phyloP scores from a whole-genome alignment of 1,284 basidiomycete genomes.

The Moesziomyces globuligerus region DNA sequence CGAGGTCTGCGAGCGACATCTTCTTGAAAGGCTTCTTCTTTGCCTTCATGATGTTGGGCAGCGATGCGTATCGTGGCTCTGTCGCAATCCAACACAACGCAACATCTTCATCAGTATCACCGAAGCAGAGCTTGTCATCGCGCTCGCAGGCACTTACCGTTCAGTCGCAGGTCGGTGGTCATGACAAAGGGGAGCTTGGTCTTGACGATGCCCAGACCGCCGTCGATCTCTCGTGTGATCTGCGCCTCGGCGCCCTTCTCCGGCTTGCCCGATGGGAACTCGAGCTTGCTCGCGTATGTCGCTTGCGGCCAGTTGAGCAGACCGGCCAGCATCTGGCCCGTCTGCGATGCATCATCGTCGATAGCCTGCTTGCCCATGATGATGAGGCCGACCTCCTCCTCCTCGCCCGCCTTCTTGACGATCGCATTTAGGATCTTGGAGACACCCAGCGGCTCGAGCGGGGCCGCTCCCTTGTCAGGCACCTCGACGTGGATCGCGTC shows the following conservation, averaged over 20 bases:
- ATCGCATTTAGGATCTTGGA: constrained; percentile 84
- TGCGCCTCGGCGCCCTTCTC: constrained; percentile 76
- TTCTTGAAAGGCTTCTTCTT: constrained; percentile 98
- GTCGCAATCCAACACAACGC: background rate
- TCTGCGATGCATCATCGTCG: constrained; percentile 96
- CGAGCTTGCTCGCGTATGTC: constrained; percentile 91
- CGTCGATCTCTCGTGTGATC: constrained; percentile 93
- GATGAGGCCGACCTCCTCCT: constrained; percentile 79
- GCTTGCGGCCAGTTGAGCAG: constrained; percentile 92
- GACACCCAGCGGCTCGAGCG: constrained; percentile 85
- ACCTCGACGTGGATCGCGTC: constrained; percentile 88
- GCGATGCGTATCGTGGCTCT: constrained; percentile 66
- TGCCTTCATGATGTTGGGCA: constrained; percentile 73
- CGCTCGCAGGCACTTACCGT: constrained; percentile 44
- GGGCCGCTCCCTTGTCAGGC: constrained; percentile 72
- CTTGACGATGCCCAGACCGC: constrained; percentile 85
- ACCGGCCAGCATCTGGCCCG: constrained; percentile 96
- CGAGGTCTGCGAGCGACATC: constrained; percentile 81
- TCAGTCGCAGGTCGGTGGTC: constrained; percentile 85
- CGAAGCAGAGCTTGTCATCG: background rate
- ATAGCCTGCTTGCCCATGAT: constrained; percentile 99
- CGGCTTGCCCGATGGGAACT: constrained; percentile 72
- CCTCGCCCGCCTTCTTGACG: constrained; percentile 76
- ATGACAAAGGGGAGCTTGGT: constrained; percentile 85
- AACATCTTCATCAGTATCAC: background rate